Evolutionary conservation across 1,139 yeast species (phyloP), one percentile per base, ranked within the genome.

Genomic region (Lodderomyces elongisporus): DNA sequence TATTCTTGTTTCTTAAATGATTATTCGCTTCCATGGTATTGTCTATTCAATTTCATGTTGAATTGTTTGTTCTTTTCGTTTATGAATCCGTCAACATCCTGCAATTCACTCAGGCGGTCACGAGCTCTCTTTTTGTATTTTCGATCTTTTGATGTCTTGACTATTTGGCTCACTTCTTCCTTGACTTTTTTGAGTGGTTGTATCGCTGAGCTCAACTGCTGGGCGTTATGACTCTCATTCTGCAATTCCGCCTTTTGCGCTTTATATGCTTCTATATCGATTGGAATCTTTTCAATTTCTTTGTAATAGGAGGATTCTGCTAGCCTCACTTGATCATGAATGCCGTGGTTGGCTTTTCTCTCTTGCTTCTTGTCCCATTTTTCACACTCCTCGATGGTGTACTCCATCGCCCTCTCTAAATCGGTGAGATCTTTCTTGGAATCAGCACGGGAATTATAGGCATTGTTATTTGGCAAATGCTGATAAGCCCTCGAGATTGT

Each of bases 1-100:
- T n/a, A n/a, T n/a, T n/a, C n/a, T n/a, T n/a, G n/a, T n/a, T n/a
- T n/a, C n/a, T n/a, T n/a, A n/a, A n/a, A 20, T 7, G 22, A 8
- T 20, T 20, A 20, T 10, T 20, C 22, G 7, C 10, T 20, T 20
- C 22, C 22, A 8, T 20, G 22, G 22, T 20, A 32, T 42, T 75
- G 78, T 30, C 89, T 59, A 36, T 77, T 66, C 43, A 87, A 60
- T 48, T 84, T 84, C 54, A 72, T 74, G 56, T 85, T 87, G 58
- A 85, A 87, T 48, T 81, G 83, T 49, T 72, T 74, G 64, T 87
- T 87, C 56, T 80, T 82, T 39, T 82, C 89, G 51, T 83, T 85
- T 51, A 87, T 75, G 48, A 54, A 62, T 22, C 57, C 48, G 4
- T 65, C 70, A 5, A 64, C 70, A 8, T 56, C 66, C 3, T 59